These are phyloP conservation scores for Sporobolomyces roseus DNA, from an alignment of 768 basidiomycete species.

Conservation along the genomic window DNA sequence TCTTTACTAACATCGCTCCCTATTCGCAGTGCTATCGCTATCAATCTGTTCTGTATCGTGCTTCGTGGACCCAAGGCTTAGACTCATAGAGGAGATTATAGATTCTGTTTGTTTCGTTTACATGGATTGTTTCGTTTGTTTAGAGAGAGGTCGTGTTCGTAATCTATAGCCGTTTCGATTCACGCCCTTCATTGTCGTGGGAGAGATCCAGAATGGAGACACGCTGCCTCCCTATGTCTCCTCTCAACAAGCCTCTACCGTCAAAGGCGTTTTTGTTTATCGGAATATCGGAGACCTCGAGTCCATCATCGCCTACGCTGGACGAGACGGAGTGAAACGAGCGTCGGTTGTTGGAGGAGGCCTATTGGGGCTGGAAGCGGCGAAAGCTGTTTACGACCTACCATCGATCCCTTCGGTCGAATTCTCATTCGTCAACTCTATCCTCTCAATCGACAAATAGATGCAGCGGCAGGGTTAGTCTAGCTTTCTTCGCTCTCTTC, in stretches of 20 bases:
- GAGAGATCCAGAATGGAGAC: too few species aligned
- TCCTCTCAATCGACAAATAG: conserved; percentile 36
- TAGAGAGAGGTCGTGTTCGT: too few species aligned
- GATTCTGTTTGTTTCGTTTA: too few species aligned
- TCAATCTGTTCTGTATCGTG: too few species aligned
- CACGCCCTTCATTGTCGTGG: too few species aligned
- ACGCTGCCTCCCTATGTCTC: conserved; percentile 64
- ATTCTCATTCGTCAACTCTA: conserved; percentile 45
- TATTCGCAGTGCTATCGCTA: too few species aligned
- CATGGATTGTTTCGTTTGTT: too few species aligned
- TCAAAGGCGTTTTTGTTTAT: conserved; percentile 60
- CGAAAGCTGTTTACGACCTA: conserved; percentile 66
- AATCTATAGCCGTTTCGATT: too few species aligned
- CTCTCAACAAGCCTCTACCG: conserved; percentile 50
- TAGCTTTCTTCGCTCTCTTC: too few species aligned
- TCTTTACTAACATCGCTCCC: too few species aligned
- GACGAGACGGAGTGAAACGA: conserved; percentile 52
- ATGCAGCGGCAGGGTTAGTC: conserved; percentile 28
- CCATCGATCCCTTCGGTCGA: conserved; percentile 52
- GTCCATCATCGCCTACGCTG: conserved; percentile 60
- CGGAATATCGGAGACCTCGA: conserved; percentile 68
- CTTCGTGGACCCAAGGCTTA: too few species aligned
- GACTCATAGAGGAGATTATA: too few species aligned
- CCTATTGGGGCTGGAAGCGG: conserved; percentile 68
- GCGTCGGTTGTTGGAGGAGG: conserved; percentile 67